Conservation (phyloP, 2,329 filamentous ascomycete species). For the Geoglossum cookeanum region DNA sequence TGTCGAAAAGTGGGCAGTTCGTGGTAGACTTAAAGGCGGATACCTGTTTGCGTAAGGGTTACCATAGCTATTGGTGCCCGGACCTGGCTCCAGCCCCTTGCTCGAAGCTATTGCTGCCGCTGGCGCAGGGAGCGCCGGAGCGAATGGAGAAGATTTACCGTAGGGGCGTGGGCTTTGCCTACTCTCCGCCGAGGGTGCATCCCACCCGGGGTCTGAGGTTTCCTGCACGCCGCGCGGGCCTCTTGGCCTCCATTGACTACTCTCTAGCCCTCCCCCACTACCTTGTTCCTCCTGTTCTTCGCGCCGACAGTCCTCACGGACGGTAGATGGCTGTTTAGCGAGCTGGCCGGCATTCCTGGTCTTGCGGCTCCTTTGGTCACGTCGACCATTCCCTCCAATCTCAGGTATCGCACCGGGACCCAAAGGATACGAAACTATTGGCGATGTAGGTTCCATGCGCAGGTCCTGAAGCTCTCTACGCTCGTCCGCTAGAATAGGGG, state of each 20-base stretch:
- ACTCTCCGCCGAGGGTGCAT: background rate
- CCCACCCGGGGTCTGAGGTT: background rate
- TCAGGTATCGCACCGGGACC: conserved; percentile 1
- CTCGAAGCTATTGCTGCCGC: background rate
- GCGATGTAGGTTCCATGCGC: background rate
- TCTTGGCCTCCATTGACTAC: background rate
- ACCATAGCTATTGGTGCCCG: conserved; percentile 3
- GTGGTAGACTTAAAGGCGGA: conserved; percentile 38
- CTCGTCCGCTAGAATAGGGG: background rate
- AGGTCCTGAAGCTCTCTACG: conserved; percentile 4
- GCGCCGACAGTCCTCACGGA: conserved; percentile 27
- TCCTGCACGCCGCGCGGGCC: background rate
- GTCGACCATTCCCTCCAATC: background rate
- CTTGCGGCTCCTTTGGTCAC: background rate
- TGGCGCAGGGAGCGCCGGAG: background rate
- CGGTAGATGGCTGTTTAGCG: conserved; percentile 25
- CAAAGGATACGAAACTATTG: background rate
- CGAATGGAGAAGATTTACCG: background rate
- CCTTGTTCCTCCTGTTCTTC: conserved; percentile 20
- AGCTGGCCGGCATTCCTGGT: background rate
- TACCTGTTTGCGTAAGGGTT: conserved; percentile 17
- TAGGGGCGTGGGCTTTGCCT: background rate
- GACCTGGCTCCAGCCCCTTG: background rate
- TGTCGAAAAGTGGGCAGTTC: conserved; percentile 47
- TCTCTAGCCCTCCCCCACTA: conserved; percentile 5